Base-by-base conservation (phyloP, 441 rosid genomes). In the Biscutella laevigata region DNA sequence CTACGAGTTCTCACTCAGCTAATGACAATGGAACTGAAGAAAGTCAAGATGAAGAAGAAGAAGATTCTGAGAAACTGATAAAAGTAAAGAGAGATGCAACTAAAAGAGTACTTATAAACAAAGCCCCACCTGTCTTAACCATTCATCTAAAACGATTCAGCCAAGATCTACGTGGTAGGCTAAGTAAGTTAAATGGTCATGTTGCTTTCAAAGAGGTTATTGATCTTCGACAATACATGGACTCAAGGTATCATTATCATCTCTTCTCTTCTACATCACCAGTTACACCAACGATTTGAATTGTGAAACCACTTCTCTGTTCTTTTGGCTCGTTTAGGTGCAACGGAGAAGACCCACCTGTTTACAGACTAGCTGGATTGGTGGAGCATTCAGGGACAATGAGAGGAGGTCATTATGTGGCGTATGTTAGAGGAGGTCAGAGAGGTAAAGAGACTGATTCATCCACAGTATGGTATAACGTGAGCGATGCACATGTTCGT, bases 371-470 rank as follows among this genome's bases (percentile, higher is more conserved):
- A 38, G 61, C 62, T 11, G 99, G 97, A 14, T 77, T 86, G 27
- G 97, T 92, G 59, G 99, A 88, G 77, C 99, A 92, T 72, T 60
- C 36, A 41, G 97, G 99, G 63, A 73, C 88, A 20, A 92, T 92
- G 95, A 80, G 92, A 68, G 76, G 88, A 35, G 99, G 71, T 39
- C 71, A 67, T 4, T 67, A 67, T 34, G 71, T 67, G 44, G 71
- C 71, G n/a, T 67, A 67, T 46, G 67, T 67, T 10, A 61, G 71
- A 67, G 58, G 71, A 58, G 51, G 50, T 7, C 24, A 53, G 46
- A 47, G 34, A 45, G 40, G 0, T 1, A 59, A 58, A 47, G 78
- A 12, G 17, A 28, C 36, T 89, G 35, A 73, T 3, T 51, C 49
- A 1, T 46, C 62, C 4, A 69, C 48, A 2, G 74, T 55, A 3